Conservation (phyloP, 768 basidiomycete species). For the Rhodotorula diobovata region DNA sequence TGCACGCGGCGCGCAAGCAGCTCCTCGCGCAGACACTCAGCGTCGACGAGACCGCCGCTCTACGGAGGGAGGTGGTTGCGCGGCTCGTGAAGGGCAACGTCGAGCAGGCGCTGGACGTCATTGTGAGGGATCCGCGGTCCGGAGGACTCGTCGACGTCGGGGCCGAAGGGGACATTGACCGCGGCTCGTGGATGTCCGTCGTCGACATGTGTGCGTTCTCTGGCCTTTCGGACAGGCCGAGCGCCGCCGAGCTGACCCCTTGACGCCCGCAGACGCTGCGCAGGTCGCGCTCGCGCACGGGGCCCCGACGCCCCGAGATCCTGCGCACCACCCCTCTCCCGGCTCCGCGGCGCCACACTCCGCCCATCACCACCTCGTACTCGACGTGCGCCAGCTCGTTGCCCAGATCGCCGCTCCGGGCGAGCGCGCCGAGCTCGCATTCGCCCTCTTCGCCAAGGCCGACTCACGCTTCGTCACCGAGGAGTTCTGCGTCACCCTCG, state of each 20-base stretch:
- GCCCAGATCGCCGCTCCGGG: constrained; percentile 84
- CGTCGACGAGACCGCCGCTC: constrained; percentile 72
- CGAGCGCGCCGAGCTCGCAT: constrained; percentile 87
- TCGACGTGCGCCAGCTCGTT: constrained; percentile 87
- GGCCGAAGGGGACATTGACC: constrained; percentile 5
- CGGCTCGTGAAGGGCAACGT: constrained; percentile 84
- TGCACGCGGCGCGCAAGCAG: constrained; percentile 87
- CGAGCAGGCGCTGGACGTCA: constrained; percentile 85
- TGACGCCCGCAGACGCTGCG: constrained; percentile 56
- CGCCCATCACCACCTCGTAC: constrained; percentile 78
- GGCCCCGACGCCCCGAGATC: constrained; percentile 41
- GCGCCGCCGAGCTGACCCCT: neutral
- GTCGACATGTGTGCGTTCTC: constrained; percentile 28
- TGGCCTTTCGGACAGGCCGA: neutral
- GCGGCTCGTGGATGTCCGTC: constrained; percentile 10
- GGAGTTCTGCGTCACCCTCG: constrained; percentile 81
- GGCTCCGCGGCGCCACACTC: neutral
- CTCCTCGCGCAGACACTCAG: constrained; percentile 77
- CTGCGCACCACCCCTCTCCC: neutral
- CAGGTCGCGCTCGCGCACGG: constrained; percentile 67
- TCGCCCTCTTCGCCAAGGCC: constrained; percentile 82
- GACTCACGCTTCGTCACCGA: constrained; percentile 82
- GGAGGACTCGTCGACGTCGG: constrained; percentile 72
- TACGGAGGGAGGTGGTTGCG: constrained; percentile 80
- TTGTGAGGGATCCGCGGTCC: constrained; percentile 90